Evolutionary conservation across 2,329 filamentous ascomycete species (phyloP).

Genomic region (Fusarium torreyae): DNA sequence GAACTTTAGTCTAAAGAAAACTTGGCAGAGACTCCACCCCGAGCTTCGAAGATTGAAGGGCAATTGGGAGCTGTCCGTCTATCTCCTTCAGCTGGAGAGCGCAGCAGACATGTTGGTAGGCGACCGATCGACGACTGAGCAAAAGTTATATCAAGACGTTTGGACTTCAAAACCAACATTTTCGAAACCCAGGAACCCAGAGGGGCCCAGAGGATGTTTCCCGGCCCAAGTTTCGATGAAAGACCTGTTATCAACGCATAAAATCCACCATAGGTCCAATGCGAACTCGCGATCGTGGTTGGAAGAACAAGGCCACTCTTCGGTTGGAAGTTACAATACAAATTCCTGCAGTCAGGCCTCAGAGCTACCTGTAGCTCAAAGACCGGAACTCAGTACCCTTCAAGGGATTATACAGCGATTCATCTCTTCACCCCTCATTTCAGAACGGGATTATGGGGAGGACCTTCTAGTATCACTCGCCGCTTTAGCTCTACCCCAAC

Average conservation of each 20-base stretch:
- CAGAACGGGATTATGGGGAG: slow-evolving; percentile 35
- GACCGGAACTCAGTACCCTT: neutral
- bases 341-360: neutral
- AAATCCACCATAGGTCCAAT: fast-evolving
- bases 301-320: neutral
- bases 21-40: neutral
- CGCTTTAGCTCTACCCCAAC: slow-evolving; percentile 12
- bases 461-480: slow-evolving; percentile 30
- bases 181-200: fast-evolving
- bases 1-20: neutral
- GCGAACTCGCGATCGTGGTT: neutral
- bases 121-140: neutral
- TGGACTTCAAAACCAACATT: neutral
- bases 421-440: neutral
- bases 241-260: neutral
- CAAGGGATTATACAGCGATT: slow-evolving; percentile 15
- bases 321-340: neutral
- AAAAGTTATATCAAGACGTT: neutral
- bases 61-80: slow-evolving; percentile 19
- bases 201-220: fast-evolving
- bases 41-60: slow-evolving; percentile 4
- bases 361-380: neutral
- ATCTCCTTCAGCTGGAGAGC: neutral
- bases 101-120: neutral
- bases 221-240: fast-evolving